Percentiles rank a stretch among this genome's conserved stretches.
Evolutionary conservation across 441 rosid genomes (phyloP).

Genomic region (Populus hybrid): DNA sequence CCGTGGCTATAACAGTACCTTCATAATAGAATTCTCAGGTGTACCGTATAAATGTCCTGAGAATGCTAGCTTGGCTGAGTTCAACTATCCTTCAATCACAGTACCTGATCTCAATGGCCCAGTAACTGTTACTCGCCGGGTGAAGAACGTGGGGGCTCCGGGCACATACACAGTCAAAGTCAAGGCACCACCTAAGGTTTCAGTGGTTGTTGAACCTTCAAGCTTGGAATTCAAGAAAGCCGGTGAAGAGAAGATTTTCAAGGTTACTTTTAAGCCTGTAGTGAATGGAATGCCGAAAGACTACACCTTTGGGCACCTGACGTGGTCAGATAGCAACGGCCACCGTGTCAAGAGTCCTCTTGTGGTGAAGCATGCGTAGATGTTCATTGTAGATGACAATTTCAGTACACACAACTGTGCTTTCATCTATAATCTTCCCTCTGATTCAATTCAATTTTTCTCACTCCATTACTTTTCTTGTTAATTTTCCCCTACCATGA

Average conservation of each 20-base stretch:
- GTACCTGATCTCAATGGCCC: conserved; percentile 27
- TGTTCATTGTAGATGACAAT: background rate
- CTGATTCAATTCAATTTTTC: too few relatives aligned
- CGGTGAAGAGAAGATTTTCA: conserved; percentile 53
- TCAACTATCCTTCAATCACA: conserved; percentile 77
- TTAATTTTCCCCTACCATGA: too few relatives aligned
- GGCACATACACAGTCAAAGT: conserved; percentile 46
- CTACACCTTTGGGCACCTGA: conserved; percentile 37
- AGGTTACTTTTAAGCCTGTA: conserved; percentile 28
- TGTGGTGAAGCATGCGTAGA: conserved; percentile 16
- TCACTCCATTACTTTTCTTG: too few relatives aligned
- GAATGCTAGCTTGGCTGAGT: conserved; percentile 30
- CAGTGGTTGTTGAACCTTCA: conserved; percentile 37
- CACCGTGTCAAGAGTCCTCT: conserved; percentile 51
- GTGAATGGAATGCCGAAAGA: background rate
- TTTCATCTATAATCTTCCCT: too few relatives aligned
- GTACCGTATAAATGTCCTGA: conserved; percentile 31
- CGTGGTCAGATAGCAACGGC: conserved; percentile 36
- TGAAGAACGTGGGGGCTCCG: conserved; percentile 59
- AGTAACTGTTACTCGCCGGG: conserved; percentile 25
- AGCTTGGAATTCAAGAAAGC: conserved; percentile 35
- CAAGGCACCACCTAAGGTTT: conserved; percentile 36
- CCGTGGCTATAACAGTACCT: conserved; percentile 36
- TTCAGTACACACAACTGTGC: too few relatives aligned
- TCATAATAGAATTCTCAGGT: conserved; percentile 23